phyloP scores from a whole-genome alignment of 2,329 filamentous ascomycete species.

The Fusarium denticulatum region DNA sequence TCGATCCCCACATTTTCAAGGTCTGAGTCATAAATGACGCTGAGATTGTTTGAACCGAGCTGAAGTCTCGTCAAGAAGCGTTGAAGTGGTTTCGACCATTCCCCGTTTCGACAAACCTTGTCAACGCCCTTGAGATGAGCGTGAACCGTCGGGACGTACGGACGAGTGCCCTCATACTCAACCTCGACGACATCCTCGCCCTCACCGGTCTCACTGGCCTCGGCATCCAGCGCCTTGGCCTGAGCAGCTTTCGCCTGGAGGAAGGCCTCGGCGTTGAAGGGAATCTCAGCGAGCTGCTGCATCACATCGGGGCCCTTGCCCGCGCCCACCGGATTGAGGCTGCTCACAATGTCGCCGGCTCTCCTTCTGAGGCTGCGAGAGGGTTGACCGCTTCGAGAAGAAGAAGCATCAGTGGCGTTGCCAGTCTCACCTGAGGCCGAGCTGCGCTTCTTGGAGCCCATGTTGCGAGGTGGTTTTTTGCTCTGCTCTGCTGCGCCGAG shows the following conservation, averaged over 20 bases:
- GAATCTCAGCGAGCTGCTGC: constrained; percentile 26
- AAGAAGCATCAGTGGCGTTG: background rate
- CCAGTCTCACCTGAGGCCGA: background rate
- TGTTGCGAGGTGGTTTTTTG: constrained; percentile 11
- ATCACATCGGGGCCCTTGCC: background rate
- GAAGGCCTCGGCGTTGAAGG: constrained; percentile 23
- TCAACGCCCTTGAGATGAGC: constrained; percentile 21
- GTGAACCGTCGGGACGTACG: constrained; percentile 18
- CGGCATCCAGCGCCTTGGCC: constrained; percentile 6
- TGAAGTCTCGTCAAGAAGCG: constrained; percentile 23
- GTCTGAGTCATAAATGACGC: constrained; percentile 28
- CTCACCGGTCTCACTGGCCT: constrained; percentile 19
- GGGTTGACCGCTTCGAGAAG: background rate
- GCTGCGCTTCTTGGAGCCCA: constrained; percentile 14
- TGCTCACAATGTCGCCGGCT: background rate
- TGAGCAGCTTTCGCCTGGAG: constrained; percentile 16
- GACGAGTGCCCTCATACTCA: background rate
- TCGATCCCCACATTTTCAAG: constrained; percentile 23
- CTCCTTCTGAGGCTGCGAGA: constrained; percentile 1
- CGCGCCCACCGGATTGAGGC: background rate
- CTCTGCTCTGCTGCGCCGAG: constrained; percentile 13
- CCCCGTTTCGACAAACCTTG: constrained; percentile 17
- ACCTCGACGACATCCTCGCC: constrained; percentile 7
- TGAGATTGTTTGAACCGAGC: constrained; percentile 12
- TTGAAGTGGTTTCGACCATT: constrained; percentile 30